Conservation (phyloP, 1,139 yeast genomes). For the Pneumocystis canis region DNA sequence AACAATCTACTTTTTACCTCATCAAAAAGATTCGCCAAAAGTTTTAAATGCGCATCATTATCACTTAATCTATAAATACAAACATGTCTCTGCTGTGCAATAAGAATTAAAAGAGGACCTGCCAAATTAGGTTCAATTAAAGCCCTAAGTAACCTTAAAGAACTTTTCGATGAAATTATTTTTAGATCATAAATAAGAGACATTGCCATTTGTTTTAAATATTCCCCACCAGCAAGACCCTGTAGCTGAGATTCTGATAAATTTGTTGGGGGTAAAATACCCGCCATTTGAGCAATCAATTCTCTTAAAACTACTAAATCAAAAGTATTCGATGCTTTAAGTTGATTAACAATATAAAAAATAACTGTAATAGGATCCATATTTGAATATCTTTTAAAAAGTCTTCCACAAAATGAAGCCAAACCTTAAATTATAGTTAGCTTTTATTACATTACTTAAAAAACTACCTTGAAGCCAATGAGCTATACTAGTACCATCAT, state of each 20-base stretch:
- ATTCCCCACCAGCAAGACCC: slow-evolving; percentile 50
- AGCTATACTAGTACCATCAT: slow-evolving; percentile 66
- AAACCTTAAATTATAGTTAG: slow-evolving; percentile 26
- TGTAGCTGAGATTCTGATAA: slow-evolving; percentile 52
- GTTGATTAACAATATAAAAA: slow-evolving; percentile 45
- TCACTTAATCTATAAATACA: slow-evolving; percentile 30
- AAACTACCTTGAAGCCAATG: slow-evolving; percentile 58
- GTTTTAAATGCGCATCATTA: slow-evolving; percentile 12
- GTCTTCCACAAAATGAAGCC: slow-evolving; percentile 26
- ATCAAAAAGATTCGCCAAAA: slow-evolving; percentile 10
- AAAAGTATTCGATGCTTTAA: slow-evolving; percentile 46
- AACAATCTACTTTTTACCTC: slow-evolving; percentile 8
- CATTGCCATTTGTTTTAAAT: slow-evolving; percentile 43
- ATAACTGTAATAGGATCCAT: slow-evolving; percentile 33
- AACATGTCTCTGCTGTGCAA: slow-evolving; percentile 39
- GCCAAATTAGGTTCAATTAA: slow-evolving; percentile 36
- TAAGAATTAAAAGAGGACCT: slow-evolving; percentile 50
- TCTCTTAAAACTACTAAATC: slow-evolving; percentile 61
- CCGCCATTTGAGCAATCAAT: slow-evolving; percentile 62
- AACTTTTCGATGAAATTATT: slow-evolving; percentile 29
- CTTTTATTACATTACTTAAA: not conserved
- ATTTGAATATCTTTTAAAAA: slow-evolving; percentile 24
- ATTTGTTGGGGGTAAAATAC: slow-evolving; percentile 54
- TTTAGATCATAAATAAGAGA: slow-evolving; percentile 45
- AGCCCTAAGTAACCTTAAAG: slow-evolving; percentile 36